phyloP scores from a whole-genome alignment of 495 filamentous ascomycete species.

The Penicillium taxi region DNA sequence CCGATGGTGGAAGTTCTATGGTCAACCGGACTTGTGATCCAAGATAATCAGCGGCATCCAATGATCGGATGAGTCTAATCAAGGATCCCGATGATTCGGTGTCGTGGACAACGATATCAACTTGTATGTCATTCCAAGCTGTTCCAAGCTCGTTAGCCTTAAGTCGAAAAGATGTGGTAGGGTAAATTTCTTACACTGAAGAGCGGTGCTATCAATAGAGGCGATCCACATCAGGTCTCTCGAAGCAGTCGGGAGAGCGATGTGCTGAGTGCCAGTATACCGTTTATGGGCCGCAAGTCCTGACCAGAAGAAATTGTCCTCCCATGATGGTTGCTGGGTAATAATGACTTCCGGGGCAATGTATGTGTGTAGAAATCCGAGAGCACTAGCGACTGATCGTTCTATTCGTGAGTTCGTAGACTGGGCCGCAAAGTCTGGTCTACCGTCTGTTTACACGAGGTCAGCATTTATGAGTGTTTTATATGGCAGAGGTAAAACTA shows the following conservation, averaged over 20 bases:
- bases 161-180: neutral
- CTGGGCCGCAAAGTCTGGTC: slow-evolving; percentile 39
- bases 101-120: slow-evolving; percentile 76
- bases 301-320: slow-evolving; percentile 47
- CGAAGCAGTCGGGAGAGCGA: slow-evolving; percentile 57
- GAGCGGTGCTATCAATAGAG: slow-evolving; percentile 59
- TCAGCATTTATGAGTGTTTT: slow-evolving; percentile 6
- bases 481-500: slow-evolving; percentile 2
- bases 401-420: slow-evolving; percentile 47
- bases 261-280: slow-evolving; percentile 41
- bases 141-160: slow-evolving; percentile 6
- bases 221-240: slow-evolving; percentile 68
- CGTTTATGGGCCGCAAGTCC: slow-evolving; percentile 41
- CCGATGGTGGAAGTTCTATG: slow-evolving; percentile 63
- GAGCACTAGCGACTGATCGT: slow-evolving; percentile 31
- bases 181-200: slow-evolving; percentile 47
- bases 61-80: slow-evolving; percentile 61
- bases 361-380: slow-evolving; percentile 39
- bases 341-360: slow-evolving; percentile 45
- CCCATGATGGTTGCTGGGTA: slow-evolving; percentile 34
- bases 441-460: slow-evolving; percentile 33
- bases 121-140: slow-evolving; percentile 66
- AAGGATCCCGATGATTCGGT: slow-evolving; percentile 60
- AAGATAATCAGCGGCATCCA: slow-evolving; percentile 66
- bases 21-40: slow-evolving; percentile 61